These are phyloP conservation scores for Peniophora sp. DNA, from an alignment of 1,284 basidiomycete genomes.

Conservation along the genomic window DNA sequence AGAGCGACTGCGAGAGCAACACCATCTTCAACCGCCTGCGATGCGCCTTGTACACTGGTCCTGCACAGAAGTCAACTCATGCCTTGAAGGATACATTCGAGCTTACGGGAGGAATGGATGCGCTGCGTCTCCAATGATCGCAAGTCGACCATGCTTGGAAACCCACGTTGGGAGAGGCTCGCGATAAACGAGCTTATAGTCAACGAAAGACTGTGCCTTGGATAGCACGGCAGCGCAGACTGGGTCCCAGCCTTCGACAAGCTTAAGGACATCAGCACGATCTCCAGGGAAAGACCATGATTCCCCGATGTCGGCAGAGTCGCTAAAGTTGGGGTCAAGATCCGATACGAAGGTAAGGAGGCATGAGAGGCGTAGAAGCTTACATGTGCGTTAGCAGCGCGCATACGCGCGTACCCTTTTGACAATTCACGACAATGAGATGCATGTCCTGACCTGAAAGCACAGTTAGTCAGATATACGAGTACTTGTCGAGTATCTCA, in stretches of 20 bases:
- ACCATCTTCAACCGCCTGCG: constrained; percentile 22
- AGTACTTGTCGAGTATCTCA: no score
- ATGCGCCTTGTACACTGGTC: constrained; percentile 20
- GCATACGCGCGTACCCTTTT: constrained; percentile 13
- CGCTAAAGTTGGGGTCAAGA: constrained; percentile 7
- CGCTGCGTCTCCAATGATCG: constrained; percentile 23
- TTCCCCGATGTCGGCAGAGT: constrained; percentile 17
- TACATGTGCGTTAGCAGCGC: constrained; percentile 20
- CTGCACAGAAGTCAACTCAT: constrained; percentile 7
- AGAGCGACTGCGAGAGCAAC: constrained; percentile 17
- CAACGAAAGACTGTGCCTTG: constrained; percentile 18
- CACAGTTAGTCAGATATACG: not conserved
- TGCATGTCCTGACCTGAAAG: constrained; percentile 18
- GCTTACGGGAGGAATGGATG: constrained; percentile 21
- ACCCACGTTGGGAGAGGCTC: constrained; percentile 24
- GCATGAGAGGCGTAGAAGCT: constrained; percentile 1
- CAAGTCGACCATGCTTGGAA: constrained; percentile 16
- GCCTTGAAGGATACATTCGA: not conserved
- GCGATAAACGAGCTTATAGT: constrained; percentile 23
- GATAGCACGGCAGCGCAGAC: constrained; percentile 19
- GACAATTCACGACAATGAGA: constrained; percentile 15
- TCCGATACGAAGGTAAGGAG: not conserved
- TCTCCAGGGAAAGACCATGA: constrained; percentile 17
- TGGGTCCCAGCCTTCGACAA: constrained; percentile 21
- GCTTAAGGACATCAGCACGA: constrained; percentile 18